Conservation (phyloP, 2,329 filamentous ascomycete genomes). For the Paecilomyces sp. region DNA sequence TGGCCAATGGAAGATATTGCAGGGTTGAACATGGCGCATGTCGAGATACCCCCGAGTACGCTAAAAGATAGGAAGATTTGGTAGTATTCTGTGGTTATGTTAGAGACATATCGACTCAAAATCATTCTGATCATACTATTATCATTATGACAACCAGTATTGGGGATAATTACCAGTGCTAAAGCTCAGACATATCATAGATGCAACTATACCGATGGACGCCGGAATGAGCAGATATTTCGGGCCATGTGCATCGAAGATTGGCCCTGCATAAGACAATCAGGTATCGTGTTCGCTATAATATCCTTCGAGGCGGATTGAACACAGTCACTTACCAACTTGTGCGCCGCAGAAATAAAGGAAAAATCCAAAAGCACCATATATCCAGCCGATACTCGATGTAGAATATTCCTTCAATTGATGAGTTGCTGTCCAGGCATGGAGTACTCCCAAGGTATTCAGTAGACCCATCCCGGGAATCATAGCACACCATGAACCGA, state of each 20-base stretch:
- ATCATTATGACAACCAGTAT: background rate
- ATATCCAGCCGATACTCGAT: constrained; percentile 36
- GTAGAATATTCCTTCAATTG: constrained; percentile 27
- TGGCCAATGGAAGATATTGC: constrained; percentile 23
- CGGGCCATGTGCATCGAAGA: constrained; percentile 31
- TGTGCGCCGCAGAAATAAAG: constrained; percentile 25
- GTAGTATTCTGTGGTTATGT: constrained; percentile 21
- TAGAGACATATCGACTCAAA: constrained; percentile 12
- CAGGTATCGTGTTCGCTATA: background rate
- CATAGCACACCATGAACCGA: constrained; percentile 35
- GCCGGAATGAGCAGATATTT: constrained; percentile 21
- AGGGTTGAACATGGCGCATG: constrained; percentile 23
- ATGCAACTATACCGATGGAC: constrained; percentile 19
- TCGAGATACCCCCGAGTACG: constrained; percentile 25
- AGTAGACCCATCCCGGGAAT: constrained; percentile 34
- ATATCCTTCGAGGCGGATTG: background rate
- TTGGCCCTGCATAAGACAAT: constrained; percentile 16
- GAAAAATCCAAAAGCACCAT: constrained; percentile 33
- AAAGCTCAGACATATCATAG: constrained; percentile 18
- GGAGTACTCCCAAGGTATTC: constrained; percentile 32
- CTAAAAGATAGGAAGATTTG: constrained; percentile 31
- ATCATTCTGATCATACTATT: background rate
- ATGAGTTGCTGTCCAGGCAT: constrained; percentile 31
- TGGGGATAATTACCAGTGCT: background rate
- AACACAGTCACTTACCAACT: constrained; percentile 4